Percentiles rank a stretch among this genome's conserved stretches.
These are phyloP conservation scores for Onygenales sp. DNA, from an alignment of 2,329 filamentous ascomycete genomes.

Conservation along the genomic window DNA sequence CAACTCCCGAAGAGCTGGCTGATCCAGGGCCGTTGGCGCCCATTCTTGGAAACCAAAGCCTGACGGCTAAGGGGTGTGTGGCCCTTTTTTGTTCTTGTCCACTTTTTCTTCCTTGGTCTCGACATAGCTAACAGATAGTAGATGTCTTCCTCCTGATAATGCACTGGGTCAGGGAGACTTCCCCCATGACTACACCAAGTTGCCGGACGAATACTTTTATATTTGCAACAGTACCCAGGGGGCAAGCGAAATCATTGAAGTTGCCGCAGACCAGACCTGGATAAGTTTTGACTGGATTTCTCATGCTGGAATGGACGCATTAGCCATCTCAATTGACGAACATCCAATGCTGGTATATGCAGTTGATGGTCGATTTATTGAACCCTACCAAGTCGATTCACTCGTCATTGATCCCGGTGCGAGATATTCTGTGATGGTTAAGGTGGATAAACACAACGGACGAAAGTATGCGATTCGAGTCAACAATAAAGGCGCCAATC, in stretches of 20 bases:
- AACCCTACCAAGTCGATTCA: slow-evolving; percentile 24
- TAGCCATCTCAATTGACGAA: slow-evolving; percentile 33
- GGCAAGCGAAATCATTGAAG: slow-evolving; percentile 34
- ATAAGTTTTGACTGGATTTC: slow-evolving; percentile 47
- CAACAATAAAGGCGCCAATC: slow-evolving; percentile 39
- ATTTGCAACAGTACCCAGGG: slow-evolving; percentile 41
- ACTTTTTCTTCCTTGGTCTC: slow-evolving; percentile 7
- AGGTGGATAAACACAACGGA: slow-evolving; percentile 35
- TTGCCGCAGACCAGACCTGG: slow-evolving; percentile 35
- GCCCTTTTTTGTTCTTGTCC: slow-evolving; percentile 7
- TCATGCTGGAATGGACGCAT: slow-evolving; percentile 41
- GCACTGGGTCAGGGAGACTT: slow-evolving; percentile 10
- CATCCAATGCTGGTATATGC: slow-evolving; percentile 32
- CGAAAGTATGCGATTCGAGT: slow-evolving; percentile 46
- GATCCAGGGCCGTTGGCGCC: slow-evolving; percentile 5
- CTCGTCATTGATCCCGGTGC: slow-evolving; percentile 21
- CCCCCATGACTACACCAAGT: slow-evolving; percentile 14
- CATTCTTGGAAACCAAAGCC: slow-evolving; percentile 5
- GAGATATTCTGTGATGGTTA: slow-evolving; percentile 29
- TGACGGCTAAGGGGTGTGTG: slow-evolving; percentile 16
- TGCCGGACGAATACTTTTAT: slow-evolving; percentile 19
- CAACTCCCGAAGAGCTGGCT: slow-evolving; percentile 10
- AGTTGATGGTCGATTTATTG: slow-evolving; percentile 29
- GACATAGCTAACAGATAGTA: slow-evolving; percentile 1
- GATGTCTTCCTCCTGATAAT: slow-evolving; percentile 13